A percentile compares a stretch with the other conserved stretches of the same genome.
phyloP scores from a whole-genome alignment of 2,329 filamentous ascomycete species.

The Scortechinia acanthostroma region DNA sequence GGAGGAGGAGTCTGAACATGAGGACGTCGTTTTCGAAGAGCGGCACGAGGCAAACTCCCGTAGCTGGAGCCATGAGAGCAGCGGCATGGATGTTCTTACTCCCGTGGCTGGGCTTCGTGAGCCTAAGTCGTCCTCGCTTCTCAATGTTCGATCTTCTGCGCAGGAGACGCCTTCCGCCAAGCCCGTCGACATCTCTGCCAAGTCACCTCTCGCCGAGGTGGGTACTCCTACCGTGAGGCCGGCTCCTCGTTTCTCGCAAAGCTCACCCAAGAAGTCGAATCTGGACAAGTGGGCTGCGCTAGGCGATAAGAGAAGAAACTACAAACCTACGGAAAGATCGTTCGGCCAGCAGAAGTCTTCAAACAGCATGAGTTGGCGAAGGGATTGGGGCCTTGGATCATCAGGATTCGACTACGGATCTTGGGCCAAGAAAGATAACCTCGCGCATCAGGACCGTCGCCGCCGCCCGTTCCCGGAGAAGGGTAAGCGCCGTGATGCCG shows the following conservation, averaged over 20 bases:
- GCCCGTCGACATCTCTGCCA: constrained; percentile 31
- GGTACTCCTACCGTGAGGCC: constrained; percentile 68
- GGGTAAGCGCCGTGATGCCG: neutral
- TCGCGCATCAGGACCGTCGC: neutral
- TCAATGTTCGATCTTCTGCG: too few relatives aligned
- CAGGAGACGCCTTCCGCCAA: constrained; percentile 11
- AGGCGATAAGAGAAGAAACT: constrained; percentile 74
- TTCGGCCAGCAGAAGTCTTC: neutral
- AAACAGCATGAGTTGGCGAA: neutral
- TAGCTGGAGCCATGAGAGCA: constrained; percentile 72
- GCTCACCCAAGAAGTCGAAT: constrained; percentile 11
- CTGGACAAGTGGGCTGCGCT: constrained; percentile 85
- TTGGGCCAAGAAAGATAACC: neutral
- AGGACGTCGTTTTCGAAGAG: constrained; percentile 53
- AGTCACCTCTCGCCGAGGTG: constrained; percentile 59
- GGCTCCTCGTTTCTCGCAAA: constrained; percentile 18
- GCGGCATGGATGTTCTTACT: constrained; percentile 22
- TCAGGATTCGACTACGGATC: neutral
- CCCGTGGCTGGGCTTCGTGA: too few relatives aligned
- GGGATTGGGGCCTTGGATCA: constrained; percentile 1
- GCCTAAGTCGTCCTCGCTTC: too few relatives aligned
- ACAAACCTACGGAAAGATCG: constrained; percentile 38
- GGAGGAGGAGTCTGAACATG: constrained; percentile 71
- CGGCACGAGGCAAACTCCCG: constrained; percentile 61
- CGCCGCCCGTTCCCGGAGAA: neutral